These are phyloP conservation scores for Cordyceps sp. DNA, from an alignment of 2,329 filamentous ascomycete species.

Conservation along the genomic window DNA sequence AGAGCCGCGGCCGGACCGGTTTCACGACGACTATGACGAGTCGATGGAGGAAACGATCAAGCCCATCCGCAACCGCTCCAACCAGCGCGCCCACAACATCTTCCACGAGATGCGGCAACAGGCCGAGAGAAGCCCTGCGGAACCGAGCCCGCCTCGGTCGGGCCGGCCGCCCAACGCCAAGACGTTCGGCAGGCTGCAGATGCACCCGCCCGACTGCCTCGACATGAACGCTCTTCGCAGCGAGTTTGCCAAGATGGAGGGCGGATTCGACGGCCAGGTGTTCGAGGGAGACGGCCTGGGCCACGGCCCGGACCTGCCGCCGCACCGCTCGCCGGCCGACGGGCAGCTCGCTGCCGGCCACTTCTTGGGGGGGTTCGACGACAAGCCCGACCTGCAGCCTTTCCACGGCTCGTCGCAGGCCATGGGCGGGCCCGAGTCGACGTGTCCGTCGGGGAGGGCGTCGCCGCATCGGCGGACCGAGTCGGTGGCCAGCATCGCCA, in stretches of 20 bases:
- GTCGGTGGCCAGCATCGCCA: constrained; percentile 39
- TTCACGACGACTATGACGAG: constrained; percentile 44
- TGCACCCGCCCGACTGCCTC: constrained; percentile 40
- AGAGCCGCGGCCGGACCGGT: constrained; percentile 27
- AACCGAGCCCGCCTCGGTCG: constrained; percentile 38
- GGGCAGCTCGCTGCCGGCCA: constrained; percentile 28
- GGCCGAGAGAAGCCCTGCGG: constrained; percentile 30
- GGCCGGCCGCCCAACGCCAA: constrained; percentile 28
- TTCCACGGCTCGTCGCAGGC: constrained; percentile 3
- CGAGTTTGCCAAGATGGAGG: constrained; percentile 25
- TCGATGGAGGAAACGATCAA: constrained; percentile 52
- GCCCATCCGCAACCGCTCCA: constrained; percentile 26
- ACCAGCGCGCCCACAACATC: constrained; percentile 28
- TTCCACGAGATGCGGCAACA: constrained; percentile 44
- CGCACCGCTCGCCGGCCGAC: constrained; percentile 33
- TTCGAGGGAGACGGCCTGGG: too few species aligned
- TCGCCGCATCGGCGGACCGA: constrained; percentile 37
- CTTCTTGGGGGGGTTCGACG: constrained; percentile 25
- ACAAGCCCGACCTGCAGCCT: constrained; percentile 22
- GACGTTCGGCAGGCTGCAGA: constrained; percentile 29
- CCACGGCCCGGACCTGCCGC: constrained; percentile 13
- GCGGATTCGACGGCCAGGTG: constrained; percentile 18
- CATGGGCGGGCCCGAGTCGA: constrained; percentile 7
- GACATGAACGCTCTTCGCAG: constrained; percentile 29
- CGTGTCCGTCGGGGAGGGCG: constrained; percentile 6